Evolutionary conservation across 768 basidiomycete species (phyloP), one percentile per base, ranked within the genome.

Genomic region (Polyporus arcularius): DNA sequence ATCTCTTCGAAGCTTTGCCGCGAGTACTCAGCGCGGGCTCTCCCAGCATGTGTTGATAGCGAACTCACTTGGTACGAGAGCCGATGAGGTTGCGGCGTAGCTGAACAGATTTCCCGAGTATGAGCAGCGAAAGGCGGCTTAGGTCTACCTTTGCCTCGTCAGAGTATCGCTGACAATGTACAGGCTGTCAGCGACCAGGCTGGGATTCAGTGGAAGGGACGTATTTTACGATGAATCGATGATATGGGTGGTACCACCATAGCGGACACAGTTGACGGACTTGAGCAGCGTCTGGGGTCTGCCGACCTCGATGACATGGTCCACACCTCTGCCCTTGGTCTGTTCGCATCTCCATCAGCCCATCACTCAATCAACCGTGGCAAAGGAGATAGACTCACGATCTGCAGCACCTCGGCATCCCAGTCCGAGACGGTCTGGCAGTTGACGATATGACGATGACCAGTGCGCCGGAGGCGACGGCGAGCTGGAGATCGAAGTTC

Each of bases 381-480:
- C 35, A 7, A 35, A 35, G 6, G 6, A 35, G 7, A 7, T 7
- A 6, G 7, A 35, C 35, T 35, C 35, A 35, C 35, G n/a, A 86
- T 72, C 58, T 73, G 70, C 39, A 76, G 59, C 2, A 80, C 82
- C 63, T 85, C 79, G 38, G 80, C 69, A 41, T 86, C 82, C 87
- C 87, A 89, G 43, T 85, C 70, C 2, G 82, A 80, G 1, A 73
- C 76, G 61, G 73, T 81, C 58, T 77, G 82, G 70, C 89, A 89
- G 74, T 89, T 87, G 74, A 88, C 0, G 87, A 88, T 0, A 87
- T 89, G 26, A 79, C 78, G 64, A 90, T 87, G 58, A 88, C 86
- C 1, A 72, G 80, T 2, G 86, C 87, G 39, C 87, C 87, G 9
- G 83, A 78, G 2, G 84, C 82, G 43, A 85, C 78, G 2, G 87